Evolutionary conservation across 768 basidiomycete genomes (phyloP).

Genomic region (Agrocybe praecox): DNA sequence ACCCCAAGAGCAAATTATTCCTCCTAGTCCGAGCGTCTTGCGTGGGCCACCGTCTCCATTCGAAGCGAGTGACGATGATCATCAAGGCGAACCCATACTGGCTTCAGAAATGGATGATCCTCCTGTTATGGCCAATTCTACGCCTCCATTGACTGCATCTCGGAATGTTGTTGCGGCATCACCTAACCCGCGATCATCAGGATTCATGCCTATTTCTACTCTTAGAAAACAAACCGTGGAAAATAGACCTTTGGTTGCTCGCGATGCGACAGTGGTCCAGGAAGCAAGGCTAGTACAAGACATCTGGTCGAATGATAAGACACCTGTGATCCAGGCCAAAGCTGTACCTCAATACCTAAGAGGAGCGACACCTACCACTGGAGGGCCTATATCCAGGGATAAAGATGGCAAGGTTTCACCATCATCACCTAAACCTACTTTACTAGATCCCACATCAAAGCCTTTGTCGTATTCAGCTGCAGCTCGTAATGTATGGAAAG

Average conservation of each 20-base stretch:
- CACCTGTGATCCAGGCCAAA: conserved; percentile 11
- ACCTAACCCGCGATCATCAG: conserved; percentile 77
- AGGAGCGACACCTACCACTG: conserved; percentile 20
- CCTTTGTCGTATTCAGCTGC: conserved; percentile 26
- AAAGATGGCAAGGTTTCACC: conserved; percentile 40
- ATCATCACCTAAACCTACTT: conserved; percentile 22
- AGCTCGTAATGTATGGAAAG: conserved; percentile 22
- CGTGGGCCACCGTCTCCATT: conserved; percentile 10
- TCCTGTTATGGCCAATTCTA: background rate
- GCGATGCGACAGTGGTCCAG: conserved; percentile 31
- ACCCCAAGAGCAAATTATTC: conserved; percentile 49
- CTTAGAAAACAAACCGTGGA: conserved; percentile 43
- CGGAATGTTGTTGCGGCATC: conserved; percentile 30
- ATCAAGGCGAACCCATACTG: conserved; percentile 6
- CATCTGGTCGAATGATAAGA: conserved; percentile 31
- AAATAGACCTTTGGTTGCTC: conserved; percentile 11
- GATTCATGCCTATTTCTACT: conserved; percentile 68
- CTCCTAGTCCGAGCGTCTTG: conserved; percentile 39
- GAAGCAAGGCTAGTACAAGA: conserved; percentile 41
- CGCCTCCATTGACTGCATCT: background rate
- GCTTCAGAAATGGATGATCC: conserved; percentile 1
- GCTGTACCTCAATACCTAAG: conserved; percentile 23
- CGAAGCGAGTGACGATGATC: conserved; percentile 6
- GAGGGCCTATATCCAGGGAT: conserved; percentile 31
- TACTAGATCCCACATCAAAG: conserved; percentile 13